Evolutionary conservation across 2,329 filamentous ascomycete genomes (phyloP).

Genomic region (Polytolypa hystricis): DNA sequence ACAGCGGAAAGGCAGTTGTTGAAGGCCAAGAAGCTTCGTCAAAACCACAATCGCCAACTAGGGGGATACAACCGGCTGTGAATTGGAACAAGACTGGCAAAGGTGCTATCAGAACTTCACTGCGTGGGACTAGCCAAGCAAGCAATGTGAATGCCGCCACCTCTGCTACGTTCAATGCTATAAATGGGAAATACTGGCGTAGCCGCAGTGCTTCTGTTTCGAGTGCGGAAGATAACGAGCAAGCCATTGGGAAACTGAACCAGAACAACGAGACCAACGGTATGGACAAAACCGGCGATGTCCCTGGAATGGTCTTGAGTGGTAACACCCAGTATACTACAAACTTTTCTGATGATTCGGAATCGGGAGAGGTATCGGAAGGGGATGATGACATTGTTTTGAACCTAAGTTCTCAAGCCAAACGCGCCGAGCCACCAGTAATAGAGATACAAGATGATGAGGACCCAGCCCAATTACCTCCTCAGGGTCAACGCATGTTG

Average conservation of each 20-base stretch:
- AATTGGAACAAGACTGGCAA: conserved; percentile 37
- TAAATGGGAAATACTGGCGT: conserved; percentile 29
- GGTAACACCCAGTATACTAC: conserved; percentile 12
- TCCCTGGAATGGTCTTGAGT: too few species aligned
- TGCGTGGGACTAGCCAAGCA: conserved; percentile 21
- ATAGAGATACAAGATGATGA: not conserved
- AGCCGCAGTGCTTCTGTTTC: conserved; percentile 25
- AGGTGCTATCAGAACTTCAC: conserved; percentile 31
- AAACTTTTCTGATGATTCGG: conserved; percentile 19
- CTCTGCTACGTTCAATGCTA: conserved; percentile 17
- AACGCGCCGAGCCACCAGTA: not conserved
- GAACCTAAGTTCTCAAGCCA: conserved; percentile 20
- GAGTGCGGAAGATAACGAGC: conserved; percentile 11
- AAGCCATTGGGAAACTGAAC: too few species aligned
- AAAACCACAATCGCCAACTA: not conserved
- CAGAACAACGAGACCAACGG: too few species aligned
- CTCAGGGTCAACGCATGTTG: too few species aligned
- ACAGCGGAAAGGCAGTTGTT: conserved; percentile 9
- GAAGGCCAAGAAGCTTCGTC: conserved; percentile 4
- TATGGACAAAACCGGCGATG: too few species aligned
- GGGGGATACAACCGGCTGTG: conserved; percentile 20
- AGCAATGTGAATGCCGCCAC: conserved; percentile 5
- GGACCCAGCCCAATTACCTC: too few species aligned
- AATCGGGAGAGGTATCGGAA: conserved; percentile 20
- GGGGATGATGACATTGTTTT: conserved; percentile 33